phyloP scores from a whole-genome alignment of 2,329 filamentous ascomycete genomes.

The Macroventuria anomochaeta region DNA sequence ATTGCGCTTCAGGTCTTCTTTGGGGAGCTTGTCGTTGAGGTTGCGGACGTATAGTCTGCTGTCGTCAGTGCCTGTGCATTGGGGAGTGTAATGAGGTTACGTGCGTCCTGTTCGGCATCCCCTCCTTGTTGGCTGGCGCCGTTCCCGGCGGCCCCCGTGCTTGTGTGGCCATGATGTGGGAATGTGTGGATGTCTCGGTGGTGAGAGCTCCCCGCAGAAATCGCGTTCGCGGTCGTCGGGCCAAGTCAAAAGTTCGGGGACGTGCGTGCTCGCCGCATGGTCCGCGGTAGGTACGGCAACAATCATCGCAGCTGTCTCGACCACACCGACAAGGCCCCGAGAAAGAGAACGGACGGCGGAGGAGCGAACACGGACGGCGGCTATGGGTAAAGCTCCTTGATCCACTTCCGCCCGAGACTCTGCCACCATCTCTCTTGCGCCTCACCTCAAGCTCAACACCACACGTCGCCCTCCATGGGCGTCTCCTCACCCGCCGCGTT shows the following conservation, averaged over 20 bases:
- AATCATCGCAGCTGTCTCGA: constrained; percentile 2
- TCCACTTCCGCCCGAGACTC: not conserved
- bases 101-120: constrained; percentile 44
- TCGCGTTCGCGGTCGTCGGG: constrained; percentile 21
- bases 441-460: constrained; percentile 8
- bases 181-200: constrained; percentile 11
- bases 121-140: constrained; percentile 26
- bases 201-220: constrained; percentile 39
- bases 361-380: not conserved
- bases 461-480: constrained; percentile 25
- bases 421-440: constrained; percentile 1
- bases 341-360: constrained; percentile 8
- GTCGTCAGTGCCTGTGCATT: not conserved
- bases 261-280: constrained; percentile 27
- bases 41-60: constrained; percentile 86
- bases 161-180: constrained; percentile 34
- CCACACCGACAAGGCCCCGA: not conserved
- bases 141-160: constrained; percentile 34
- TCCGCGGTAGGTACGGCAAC: constrained; percentile 7
- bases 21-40: constrained; percentile 87
- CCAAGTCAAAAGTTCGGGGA: constrained; percentile 26
- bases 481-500: constrained; percentile 33
- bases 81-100: constrained; percentile 6
- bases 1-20: constrained; percentile 82
- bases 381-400: not conserved